Evolutionary conservation across 345 rosid species (phyloP).

Genomic region (Noccaea bulbosa): DNA sequence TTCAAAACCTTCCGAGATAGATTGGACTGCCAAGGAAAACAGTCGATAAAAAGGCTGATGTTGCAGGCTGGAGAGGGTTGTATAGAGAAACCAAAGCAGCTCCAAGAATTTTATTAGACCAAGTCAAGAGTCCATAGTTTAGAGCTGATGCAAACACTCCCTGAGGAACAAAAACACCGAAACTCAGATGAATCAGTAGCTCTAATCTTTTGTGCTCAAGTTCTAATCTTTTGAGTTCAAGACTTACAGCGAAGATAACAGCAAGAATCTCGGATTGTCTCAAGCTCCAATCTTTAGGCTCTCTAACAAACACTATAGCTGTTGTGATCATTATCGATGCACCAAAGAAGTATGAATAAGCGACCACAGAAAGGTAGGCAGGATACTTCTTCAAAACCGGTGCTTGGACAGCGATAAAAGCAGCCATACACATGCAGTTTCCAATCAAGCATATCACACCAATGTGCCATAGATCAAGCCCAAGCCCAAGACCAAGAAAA

Average conservation of each 20-base stretch:
- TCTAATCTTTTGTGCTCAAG: neutral
- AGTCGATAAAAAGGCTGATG: constrained; percentile 75
- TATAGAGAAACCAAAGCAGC: constrained; percentile 96
- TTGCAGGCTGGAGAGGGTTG: constrained; percentile 90
- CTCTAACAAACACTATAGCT: constrained; percentile 59
- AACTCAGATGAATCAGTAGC: neutral
- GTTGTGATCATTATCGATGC: constrained; percentile 65
- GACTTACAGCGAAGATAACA: constrained; percentile 74
- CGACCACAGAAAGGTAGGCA: constrained; percentile 74
- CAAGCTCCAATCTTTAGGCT: constrained; percentile 78
- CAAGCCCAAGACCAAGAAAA: constrained; percentile 65
- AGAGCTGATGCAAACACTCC: constrained; percentile 87
- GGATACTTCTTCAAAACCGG: constrained; percentile 79
- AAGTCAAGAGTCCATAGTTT: constrained; percentile 83
- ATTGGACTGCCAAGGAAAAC: constrained; percentile 90
- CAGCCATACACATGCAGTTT: constrained; percentile 96
- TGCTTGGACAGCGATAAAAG: constrained; percentile 88
- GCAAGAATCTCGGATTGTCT: constrained; percentile 78
- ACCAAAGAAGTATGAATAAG: constrained; percentile 84
- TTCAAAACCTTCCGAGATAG: constrained; percentile 82
- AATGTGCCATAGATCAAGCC: constrained; percentile 79
- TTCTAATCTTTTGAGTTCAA: no score
- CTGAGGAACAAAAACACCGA: constrained; percentile 44
- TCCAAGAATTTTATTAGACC: constrained; percentile 95
- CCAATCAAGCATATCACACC: constrained; percentile 94